phyloP scores from a whole-genome alignment of 257 asterid species.

The Jacaranda mimosifolia region DNA sequence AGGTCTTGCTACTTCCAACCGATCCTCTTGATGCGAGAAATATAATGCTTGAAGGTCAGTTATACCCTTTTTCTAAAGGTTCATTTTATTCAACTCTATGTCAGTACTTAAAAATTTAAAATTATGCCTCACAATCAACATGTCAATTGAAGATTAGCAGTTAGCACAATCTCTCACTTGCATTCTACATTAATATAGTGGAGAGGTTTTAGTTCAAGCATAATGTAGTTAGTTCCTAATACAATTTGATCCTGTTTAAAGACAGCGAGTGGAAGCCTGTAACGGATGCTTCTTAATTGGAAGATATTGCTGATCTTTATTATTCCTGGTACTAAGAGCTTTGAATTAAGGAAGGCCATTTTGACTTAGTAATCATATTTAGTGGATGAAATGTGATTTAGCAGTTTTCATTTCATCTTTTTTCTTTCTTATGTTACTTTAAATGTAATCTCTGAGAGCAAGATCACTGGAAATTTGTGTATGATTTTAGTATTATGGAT shows the following conservation, averaged over 20 bases:
- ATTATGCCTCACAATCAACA: slow-evolving; percentile 26
- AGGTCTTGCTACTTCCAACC: slow-evolving; percentile 87
- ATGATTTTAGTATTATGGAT: slow-evolving; percentile 1
- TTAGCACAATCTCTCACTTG: slow-evolving; percentile 6
- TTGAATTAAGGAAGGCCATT: slow-evolving; percentile 25
- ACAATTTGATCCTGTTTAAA: slow-evolving; percentile 5
- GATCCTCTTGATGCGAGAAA: slow-evolving; percentile 98
- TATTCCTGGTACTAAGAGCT: slow-evolving; percentile 25
- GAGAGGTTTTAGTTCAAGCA: neutral
- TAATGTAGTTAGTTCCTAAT: slow-evolving; percentile 14
- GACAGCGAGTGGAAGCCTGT: neutral
- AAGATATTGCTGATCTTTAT: slow-evolving; percentile 29
- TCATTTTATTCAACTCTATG: slow-evolving; percentile 12
- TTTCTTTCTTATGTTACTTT: neutral
- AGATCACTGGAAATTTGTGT: neutral
- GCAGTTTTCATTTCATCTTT: slow-evolving; percentile 19
- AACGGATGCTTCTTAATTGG: slow-evolving; percentile 25
- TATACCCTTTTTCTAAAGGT: neutral
- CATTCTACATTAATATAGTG: neutral
- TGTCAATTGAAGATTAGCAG: slow-evolving; percentile 7
- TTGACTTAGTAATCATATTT: slow-evolving; percentile 10
- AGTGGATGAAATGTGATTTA: slow-evolving; percentile 25
- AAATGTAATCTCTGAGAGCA: neutral
- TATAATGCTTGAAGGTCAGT: slow-evolving; percentile 95
- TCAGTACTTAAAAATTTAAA: slow-evolving; percentile 17